phyloP scores from a whole-genome alignment of 345 rosid species.

The Eucalyptus caleyi region DNA sequence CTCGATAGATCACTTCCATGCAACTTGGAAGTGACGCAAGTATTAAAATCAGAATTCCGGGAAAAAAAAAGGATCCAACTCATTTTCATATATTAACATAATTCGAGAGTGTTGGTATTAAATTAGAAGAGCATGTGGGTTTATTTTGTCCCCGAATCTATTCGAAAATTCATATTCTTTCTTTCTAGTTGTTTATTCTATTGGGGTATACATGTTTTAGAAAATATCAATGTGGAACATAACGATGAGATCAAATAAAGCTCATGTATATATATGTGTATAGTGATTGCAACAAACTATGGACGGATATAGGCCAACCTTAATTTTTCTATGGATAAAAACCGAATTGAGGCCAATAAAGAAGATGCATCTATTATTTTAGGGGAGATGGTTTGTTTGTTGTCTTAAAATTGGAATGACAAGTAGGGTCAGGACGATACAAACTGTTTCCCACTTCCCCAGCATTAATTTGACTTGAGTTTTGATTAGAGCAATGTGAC shows the following conservation, averaged over 20 bases:
- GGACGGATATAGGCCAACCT: background rate
- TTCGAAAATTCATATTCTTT: background rate
- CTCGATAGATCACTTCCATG: background rate
- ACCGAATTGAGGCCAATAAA: background rate
- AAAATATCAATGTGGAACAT: background rate
- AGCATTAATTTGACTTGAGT: background rate
- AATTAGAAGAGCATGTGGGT: background rate
- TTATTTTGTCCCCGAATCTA: background rate
- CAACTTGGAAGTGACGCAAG: background rate
- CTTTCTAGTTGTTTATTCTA: background rate
- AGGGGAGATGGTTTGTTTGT: background rate
- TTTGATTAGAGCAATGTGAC: background rate
- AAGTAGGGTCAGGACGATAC: background rate
- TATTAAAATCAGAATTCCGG: background rate
- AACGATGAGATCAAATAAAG: background rate
- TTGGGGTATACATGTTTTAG: background rate
- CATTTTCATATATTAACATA: background rate
- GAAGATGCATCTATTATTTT: background rate
- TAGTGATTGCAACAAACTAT: background rate
- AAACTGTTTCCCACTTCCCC: background rate
- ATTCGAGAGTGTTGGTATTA: background rate
- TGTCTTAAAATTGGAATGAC: background rate
- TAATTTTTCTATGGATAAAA: background rate
- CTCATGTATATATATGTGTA: background rate
- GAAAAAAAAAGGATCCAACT: background rate